phyloP scores from a whole-genome alignment of 192 early-diverging fungal species.

The Coemansia sp. region DNA sequence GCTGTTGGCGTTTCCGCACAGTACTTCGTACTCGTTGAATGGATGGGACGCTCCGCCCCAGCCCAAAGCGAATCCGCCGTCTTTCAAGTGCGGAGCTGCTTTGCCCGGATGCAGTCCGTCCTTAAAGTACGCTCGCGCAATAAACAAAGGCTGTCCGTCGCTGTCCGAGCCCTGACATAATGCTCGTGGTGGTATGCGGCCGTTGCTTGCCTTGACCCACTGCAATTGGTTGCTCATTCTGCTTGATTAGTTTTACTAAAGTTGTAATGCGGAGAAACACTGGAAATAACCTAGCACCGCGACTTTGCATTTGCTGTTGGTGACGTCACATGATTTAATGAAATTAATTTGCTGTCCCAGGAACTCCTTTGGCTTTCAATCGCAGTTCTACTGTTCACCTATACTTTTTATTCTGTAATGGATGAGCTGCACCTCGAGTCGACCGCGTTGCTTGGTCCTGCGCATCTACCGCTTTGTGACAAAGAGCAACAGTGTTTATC shows the following conservation, averaged over 20 bases:
- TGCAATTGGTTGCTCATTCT: constrained; percentile 18
- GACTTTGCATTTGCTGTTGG: neutral
- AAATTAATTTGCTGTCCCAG: neutral
- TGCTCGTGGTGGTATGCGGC: constrained; percentile 30
- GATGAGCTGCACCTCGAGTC: neutral
- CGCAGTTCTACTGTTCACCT: neutral
- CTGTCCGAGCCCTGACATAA: constrained; percentile 57
- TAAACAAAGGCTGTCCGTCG: constrained; percentile 56
- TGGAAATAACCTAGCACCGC: neutral
- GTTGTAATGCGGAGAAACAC: neutral
- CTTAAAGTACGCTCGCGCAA: constrained; percentile 57
- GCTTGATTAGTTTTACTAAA: neutral
- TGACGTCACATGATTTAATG: neutral
- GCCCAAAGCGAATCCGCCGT: constrained; percentile 52
- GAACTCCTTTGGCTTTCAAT: neutral
- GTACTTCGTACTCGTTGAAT: constrained; percentile 56
- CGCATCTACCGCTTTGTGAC: neutral
- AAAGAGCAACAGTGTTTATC: constrained; percentile 27
- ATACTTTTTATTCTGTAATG: neutral
- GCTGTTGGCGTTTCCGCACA: constrained; percentile 57
- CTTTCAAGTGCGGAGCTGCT: constrained; percentile 40
- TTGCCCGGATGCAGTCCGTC: constrained; percentile 54
- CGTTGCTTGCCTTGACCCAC: constrained; percentile 31
- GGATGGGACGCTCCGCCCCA: constrained; percentile 54
- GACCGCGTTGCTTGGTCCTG: neutral